Evolutionary conservation across 2,329 filamentous ascomycete genomes (phyloP).

Genomic region (Lasiodiplodia theobromae): DNA sequence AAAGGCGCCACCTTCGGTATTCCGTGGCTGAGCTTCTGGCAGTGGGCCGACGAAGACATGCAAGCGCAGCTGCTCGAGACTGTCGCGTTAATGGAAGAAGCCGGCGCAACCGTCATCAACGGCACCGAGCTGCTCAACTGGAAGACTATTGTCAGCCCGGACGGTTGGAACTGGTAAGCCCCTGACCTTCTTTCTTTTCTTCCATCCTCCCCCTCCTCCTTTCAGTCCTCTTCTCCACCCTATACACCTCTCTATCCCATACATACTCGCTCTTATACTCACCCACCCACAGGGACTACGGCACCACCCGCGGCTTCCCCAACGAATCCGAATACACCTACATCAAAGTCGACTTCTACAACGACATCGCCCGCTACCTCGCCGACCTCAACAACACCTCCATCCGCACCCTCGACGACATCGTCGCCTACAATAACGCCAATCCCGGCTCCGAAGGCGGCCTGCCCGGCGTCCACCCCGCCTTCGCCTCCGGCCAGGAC

Average conservation of each 20-base stretch:
- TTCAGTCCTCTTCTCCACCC: too few relatives aligned
- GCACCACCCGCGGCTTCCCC: slow-evolving; percentile 65
- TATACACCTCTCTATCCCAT: too few relatives aligned
- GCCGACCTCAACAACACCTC: slow-evolving; percentile 64
- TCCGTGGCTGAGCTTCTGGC: slow-evolving; percentile 77
- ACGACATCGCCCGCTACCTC: slow-evolving; percentile 70
- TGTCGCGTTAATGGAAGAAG: slow-evolving; percentile 60
- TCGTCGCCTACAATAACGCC: slow-evolving; percentile 51
- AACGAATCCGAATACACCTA: slow-evolving; percentile 79
- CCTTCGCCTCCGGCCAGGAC: slow-evolving; percentile 75
- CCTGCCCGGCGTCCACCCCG: slow-evolving; percentile 64
- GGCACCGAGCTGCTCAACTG: slow-evolving; percentile 72
- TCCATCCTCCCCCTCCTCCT: too few relatives aligned
- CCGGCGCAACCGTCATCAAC: slow-evolving; percentile 73
- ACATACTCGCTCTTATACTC: too few relatives aligned
- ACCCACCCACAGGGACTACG: slow-evolving; percentile 62
- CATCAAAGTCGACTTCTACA: slow-evolving; percentile 74
- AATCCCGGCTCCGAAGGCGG: slow-evolving; percentile 74
- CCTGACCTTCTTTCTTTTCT: too few relatives aligned
- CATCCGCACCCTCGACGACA: slow-evolving; percentile 37
- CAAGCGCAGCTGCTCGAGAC: slow-evolving; percentile 59
- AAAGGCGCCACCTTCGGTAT: slow-evolving; percentile 71
- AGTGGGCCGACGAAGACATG: slow-evolving; percentile 63
- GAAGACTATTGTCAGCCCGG: slow-evolving; percentile 66
- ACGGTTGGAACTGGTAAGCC: slow-evolving; percentile 69